Evolutionary conservation across 2,329 filamentous ascomycete genomes (phyloP).

Genomic region (Nemania bipapillata): DNA sequence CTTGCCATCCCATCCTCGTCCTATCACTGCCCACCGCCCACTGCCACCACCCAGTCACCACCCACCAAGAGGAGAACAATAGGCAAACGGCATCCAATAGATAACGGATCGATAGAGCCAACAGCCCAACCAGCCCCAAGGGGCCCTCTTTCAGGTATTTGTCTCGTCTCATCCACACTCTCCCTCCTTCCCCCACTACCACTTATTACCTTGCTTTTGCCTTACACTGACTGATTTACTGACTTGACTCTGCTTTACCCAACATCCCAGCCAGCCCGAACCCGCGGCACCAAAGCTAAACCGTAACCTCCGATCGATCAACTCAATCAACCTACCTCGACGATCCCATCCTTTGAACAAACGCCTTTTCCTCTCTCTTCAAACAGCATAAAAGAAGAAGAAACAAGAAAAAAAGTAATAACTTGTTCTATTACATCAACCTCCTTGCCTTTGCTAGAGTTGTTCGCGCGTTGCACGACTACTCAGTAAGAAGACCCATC

Average conservation of each 20-base stretch:
- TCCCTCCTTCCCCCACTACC: conserved; percentile 43
- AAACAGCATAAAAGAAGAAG: no score
- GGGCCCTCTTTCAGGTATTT: conserved; percentile 32
- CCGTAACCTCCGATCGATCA: not conserved
- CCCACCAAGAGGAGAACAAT: not conserved
- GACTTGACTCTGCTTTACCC: not conserved
- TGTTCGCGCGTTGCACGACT: not conserved
- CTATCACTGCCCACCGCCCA: no score
- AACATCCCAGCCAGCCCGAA: conserved; percentile 4
- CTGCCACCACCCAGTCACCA: not conserved
- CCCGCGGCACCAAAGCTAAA: conserved; percentile 8
- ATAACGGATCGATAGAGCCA: not conserved
- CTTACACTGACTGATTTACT: not conserved
- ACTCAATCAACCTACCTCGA: not conserved
- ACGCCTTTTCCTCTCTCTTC: no score
- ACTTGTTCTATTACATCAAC: no score
- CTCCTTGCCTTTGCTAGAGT: no score
- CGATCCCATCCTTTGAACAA: not conserved
- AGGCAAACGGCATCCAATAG: not conserved
- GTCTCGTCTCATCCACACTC: conserved; percentile 35
- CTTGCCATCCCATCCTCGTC: not conserved
- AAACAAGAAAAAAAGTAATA: no score
- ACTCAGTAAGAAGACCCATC: conserved; percentile 1
- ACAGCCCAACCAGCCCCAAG: conserved; percentile 19
- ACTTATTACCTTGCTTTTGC: conserved; percentile 6